Evolutionary conservation across 352 stramenopile genomes (phyloP), one percentile per base, ranked within the genome.

Genomic region (Globisporangium lucens): DNA sequence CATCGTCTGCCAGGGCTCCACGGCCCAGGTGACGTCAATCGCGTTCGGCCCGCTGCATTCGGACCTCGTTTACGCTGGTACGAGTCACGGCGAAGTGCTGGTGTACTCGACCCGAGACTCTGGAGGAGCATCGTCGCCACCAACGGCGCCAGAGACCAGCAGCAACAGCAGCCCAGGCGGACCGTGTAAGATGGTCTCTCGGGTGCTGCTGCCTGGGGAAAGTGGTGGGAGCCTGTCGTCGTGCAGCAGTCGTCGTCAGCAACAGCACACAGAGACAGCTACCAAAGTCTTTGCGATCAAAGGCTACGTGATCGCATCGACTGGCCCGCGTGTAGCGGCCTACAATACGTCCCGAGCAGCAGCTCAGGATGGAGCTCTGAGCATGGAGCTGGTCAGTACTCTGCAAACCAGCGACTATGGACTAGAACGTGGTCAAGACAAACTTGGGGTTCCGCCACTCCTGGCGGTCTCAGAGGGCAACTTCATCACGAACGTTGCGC

Each of bases 11-110:
- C 35, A 67, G n/a, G 81, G 79, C 15, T 84, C 79, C 4, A 71
- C 70, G 5, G 77, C 76, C 0, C 10, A 46, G 17, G 69, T 81
- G 24, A 61, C 71, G 0, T 89, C 80, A 0, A 78, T 91, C 38
- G 68, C 70, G 2, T 89, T 89, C 41, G 83, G 89, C 46, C 43
- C 67, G 0, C 41, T 69, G 8, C 64, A 80, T 6, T 61, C 61
- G 0, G 77, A 87, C 1, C 56, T 89, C n/a, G 33, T 91, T 20
- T 91, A 85, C 49, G 65, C 61, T 15, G 80, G 80, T 0, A 89
- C 83, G 0, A 43, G 68, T 0, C 41, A 68, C n/a, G 80, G 83
- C 10, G 77, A 89, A 35, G 38, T 91, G 13, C 69, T 91, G 5
- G 67, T 71, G 17, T 89, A 82, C 43, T 29, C 46, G 8, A 61